Conservation (phyloP, 257 asterid genomes). For the Petunia axillaris region DNA sequence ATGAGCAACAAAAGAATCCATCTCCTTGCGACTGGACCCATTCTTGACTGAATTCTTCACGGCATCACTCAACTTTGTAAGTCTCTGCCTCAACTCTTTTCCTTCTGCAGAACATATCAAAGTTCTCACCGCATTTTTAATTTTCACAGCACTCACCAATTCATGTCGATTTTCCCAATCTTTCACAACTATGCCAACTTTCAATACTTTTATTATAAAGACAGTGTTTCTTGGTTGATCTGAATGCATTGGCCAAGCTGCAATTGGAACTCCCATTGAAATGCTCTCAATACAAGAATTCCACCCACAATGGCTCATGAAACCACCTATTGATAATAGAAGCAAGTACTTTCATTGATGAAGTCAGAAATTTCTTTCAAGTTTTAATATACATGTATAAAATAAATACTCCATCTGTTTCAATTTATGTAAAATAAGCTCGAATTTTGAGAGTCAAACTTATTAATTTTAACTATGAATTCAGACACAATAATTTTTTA, state of each 20-base stretch:
- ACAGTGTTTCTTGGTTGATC: constrained; percentile 23
- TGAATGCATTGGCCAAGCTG: constrained; percentile 19
- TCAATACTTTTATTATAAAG: neutral
- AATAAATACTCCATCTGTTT: too few relatives aligned
- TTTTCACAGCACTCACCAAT: neutral
- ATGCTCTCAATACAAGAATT: constrained; percentile 19
- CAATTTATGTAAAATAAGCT: too few relatives aligned
- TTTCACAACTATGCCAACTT: neutral
- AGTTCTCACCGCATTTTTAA: neutral
- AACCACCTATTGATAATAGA: too few relatives aligned
- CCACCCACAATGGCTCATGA: constrained; percentile 21
- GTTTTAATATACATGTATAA: too few relatives aligned
- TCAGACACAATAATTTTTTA: too few relatives aligned
- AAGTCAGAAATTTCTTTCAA: too few relatives aligned
- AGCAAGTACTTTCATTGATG: too few relatives aligned
- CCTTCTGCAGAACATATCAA: constrained; percentile 16
- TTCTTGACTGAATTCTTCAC: neutral
- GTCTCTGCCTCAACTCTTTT: neutral
- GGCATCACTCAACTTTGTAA: neutral
- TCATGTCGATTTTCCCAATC: neutral
- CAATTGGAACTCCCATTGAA: constrained; percentile 26
- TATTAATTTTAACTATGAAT: too few relatives aligned
- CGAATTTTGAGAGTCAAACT: too few relatives aligned
- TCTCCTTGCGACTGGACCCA: neutral
- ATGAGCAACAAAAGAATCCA: constrained; percentile 16